A percentile compares a stretch with the other conserved stretches of the same genome.
phyloP scores from a whole-genome alignment of 2,329 filamentous ascomycete species.

The Colletotrichum tanaceti region DNA sequence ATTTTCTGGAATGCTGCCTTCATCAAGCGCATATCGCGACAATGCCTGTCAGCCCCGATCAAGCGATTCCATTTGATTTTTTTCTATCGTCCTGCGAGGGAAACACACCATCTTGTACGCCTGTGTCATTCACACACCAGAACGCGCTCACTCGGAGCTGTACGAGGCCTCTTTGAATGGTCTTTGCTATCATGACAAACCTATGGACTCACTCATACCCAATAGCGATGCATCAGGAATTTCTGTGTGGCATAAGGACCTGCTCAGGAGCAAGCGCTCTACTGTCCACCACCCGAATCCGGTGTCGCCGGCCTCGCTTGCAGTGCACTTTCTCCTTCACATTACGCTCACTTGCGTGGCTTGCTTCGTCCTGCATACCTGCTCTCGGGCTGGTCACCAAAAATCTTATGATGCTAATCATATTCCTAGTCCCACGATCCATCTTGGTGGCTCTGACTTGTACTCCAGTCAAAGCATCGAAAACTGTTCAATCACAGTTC shows the following conservation, averaged over 20 bases:
- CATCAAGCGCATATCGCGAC: constrained; percentile 10
- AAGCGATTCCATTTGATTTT: constrained; percentile 25
- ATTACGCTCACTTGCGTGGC: neutral
- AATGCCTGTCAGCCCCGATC: constrained; percentile 17
- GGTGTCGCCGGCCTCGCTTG: neutral
- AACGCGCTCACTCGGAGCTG: neutral
- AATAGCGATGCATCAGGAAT: neutral
- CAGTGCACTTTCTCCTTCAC: neutral
- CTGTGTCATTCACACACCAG: neutral
- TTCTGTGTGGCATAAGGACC: neutral
- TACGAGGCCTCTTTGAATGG: neutral
- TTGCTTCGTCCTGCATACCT: neutral
- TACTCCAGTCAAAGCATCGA: neutral
- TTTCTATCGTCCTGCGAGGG: neutral
- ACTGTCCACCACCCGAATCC: neutral
- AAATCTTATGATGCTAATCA: neutral
- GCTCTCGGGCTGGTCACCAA: neutral
- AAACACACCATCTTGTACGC: neutral
- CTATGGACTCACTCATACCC: neutral
- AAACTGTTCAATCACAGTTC: neutral
- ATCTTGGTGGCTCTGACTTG: neutral
- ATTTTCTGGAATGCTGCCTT: constrained; percentile 17
- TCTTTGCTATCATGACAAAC: neutral
- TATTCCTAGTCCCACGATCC: neutral
- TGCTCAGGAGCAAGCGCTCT: constrained; percentile 26